Evolutionary conservation across 352 stramenopile genomes (phyloP), one percentile per base, ranked within the genome.

Genomic region (Halophytophthora batemanensis): DNA sequence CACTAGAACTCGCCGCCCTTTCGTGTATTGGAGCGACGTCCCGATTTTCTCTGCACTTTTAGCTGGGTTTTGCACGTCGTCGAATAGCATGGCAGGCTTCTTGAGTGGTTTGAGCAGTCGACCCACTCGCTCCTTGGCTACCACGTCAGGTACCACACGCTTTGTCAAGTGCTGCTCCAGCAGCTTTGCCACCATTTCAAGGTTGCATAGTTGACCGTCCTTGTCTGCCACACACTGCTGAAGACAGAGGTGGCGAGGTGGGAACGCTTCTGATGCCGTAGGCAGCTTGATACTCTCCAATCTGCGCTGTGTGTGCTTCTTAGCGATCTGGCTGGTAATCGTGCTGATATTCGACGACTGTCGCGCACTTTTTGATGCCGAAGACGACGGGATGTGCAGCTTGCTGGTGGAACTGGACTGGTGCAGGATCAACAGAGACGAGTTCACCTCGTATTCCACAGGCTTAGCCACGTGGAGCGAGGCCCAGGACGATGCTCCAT

Each of bases 371-470:
- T 61, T 63, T 11, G 59, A 55, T 4, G 43, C 25, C 1, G 59
- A 54, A 15, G 54, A 57, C 28, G 55, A 55, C 13, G 68, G 56
- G 6, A 66, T 36, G 28, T 70, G 55, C 18, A 67, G 38, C 12
- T 68, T 72, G 4, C 40, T 49, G 1, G 52, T 67, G 12, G 64
- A 68, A 3, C 29, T 62, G 13, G 67, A 68, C n/a, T 77, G 59
- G 25, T 84, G 73, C 10, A 84, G 46, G 34, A 84, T 76, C 15
- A 86, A 50, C 14, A 86, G 17, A 25, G 74, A 81, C 11, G 71
- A 82, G 41, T 86, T 77, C 38, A 86, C 74, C 41, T 81, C 70
- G 50, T 79, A 82, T 50, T 85, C 74, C 43, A 69, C 60, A 0
- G 74, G 74, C 15, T 80, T 76, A 3, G 49, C 44, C 5, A 73